phyloP scores from a whole-genome alignment of 441 rosid species.

The Brassica balearica region DNA sequence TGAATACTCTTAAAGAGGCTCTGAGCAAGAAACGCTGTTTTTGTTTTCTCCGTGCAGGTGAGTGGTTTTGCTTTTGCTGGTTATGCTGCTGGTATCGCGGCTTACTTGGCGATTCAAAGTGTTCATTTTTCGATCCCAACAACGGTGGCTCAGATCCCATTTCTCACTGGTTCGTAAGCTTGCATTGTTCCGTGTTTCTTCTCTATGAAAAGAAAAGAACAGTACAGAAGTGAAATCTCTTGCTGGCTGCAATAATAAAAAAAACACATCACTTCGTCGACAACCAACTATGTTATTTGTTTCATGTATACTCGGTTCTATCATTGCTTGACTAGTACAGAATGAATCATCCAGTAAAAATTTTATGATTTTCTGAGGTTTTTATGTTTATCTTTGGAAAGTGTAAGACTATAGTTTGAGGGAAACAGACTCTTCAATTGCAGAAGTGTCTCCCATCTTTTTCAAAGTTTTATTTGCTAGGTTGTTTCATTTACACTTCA shows the following conservation, averaged over 20 bases:
- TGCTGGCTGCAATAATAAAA: slow-evolving; percentile 21
- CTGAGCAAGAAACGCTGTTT: slow-evolving; percentile 10
- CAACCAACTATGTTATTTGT: slow-evolving; percentile 24
- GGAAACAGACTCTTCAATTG: slow-evolving; percentile 66
- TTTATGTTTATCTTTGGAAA: slow-evolving; percentile 34
- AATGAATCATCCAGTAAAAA: slow-evolving; percentile 21
- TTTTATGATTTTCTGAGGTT: not conserved
- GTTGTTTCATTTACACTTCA: slow-evolving; percentile 66
- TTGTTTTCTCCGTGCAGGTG: slow-evolving; percentile 55
- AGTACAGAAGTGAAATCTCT: slow-evolving; percentile 9
- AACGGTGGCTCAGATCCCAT: slow-evolving; percentile 76
- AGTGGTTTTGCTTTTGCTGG: slow-evolving; percentile 96
- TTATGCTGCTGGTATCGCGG: slow-evolving; percentile 86
- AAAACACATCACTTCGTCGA: slow-evolving; percentile 34
- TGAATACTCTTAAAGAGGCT: not conserved
- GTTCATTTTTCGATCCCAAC: slow-evolving; percentile 65
- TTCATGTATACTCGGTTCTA: slow-evolving; percentile 10
- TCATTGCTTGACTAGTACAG: not conserved
- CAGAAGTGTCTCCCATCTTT: slow-evolving; percentile 56
- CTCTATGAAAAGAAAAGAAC: not conserved
- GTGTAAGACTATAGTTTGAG: slow-evolving; percentile 49
- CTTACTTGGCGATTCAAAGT: slow-evolving; percentile 68
- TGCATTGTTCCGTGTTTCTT: not conserved
- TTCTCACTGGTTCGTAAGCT: slow-evolving; percentile 67
- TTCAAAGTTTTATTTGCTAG: slow-evolving; percentile 52